Evolutionary conservation across 495 filamentous ascomycete species (phyloP).

Genomic region (Trichoderma gamsii): DNA sequence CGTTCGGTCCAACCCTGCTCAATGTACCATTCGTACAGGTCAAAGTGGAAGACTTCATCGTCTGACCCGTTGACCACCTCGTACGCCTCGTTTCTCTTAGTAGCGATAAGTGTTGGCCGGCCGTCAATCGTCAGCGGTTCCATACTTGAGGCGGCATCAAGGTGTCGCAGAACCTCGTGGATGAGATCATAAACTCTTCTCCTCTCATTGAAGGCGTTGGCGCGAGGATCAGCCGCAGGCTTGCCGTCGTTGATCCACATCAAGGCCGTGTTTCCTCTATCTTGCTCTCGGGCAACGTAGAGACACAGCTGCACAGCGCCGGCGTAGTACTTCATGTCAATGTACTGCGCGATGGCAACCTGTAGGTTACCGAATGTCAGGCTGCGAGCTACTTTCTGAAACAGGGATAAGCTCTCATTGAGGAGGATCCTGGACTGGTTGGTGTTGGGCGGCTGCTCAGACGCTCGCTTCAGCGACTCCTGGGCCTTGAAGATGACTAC

Average conservation of each 20-base stretch:
- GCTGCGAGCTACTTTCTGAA: slow-evolving; percentile 76
- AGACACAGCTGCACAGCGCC: slow-evolving; percentile 89
- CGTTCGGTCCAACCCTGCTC: slow-evolving; percentile 73
- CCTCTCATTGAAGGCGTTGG: slow-evolving; percentile 58
- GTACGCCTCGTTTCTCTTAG: slow-evolving; percentile 80
- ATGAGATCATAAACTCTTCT: slow-evolving; percentile 78
- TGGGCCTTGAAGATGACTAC: slow-evolving; percentile 97
- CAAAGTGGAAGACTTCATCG: slow-evolving; percentile 89
- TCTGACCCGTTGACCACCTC: slow-evolving; percentile 73
- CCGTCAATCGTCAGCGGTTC: slow-evolving; percentile 73
- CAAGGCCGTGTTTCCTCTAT: slow-evolving; percentile 76
- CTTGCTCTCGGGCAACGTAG: slow-evolving; percentile 69
- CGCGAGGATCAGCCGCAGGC: slow-evolving; percentile 57
- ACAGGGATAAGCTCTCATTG: slow-evolving; percentile 81
- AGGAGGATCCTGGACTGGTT: slow-evolving; percentile 75
- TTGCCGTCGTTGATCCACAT: slow-evolving; percentile 58
- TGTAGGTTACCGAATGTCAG: slow-evolving; percentile 75
- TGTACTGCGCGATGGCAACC: slow-evolving; percentile 70
- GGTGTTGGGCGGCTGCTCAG: slow-evolving; percentile 65
- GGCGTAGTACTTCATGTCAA: slow-evolving; percentile 78
- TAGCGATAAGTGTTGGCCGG: slow-evolving; percentile 63
- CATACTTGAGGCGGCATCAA: slow-evolving; percentile 61
- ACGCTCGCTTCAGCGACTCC: slow-evolving; percentile 81
- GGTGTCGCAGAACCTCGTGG: slow-evolving; percentile 64
- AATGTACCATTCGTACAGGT: slow-evolving; percentile 96